These are phyloP conservation scores for Tolypocladium cylindrosporum DNA, from an alignment of 2,329 filamentous ascomycete species.

Conservation along the genomic window DNA sequence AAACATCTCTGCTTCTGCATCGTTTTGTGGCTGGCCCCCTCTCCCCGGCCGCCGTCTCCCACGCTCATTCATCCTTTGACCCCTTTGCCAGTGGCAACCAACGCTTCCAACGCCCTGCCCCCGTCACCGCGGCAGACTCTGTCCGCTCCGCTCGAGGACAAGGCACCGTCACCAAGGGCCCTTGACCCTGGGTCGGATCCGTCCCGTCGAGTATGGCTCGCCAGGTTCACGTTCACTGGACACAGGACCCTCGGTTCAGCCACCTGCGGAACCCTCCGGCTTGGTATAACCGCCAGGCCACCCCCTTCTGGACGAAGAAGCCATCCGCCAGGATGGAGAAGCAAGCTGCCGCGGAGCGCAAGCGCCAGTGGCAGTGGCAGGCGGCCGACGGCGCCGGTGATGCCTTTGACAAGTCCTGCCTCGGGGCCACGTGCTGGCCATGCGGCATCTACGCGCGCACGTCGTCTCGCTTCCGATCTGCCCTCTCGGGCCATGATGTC, in stretches of 20 bases:
- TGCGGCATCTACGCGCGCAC: conserved; percentile 18
- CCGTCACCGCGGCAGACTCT: not conserved
- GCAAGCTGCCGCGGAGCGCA: conserved; percentile 2
- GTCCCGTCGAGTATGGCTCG: conserved; percentile 13
- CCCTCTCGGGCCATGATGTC: conserved; percentile 11
- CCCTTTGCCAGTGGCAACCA: not conserved
- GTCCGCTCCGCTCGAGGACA: not conserved
- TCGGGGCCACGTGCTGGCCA: conserved; percentile 10
- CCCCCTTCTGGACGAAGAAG: conserved; percentile 4
- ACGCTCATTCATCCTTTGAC: not conserved
- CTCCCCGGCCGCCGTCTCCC: not conserved
- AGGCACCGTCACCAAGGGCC: not conserved
- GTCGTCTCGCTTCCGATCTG: conserved; percentile 11
- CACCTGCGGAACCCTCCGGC: conserved; percentile 6
- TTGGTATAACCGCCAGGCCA: conserved; percentile 6
- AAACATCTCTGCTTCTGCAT: conserved; percentile 3
- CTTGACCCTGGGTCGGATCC: not conserved
- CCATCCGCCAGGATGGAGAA: conserved; percentile 12
- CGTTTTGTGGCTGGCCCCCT: not conserved
- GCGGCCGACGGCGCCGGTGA: not conserved
- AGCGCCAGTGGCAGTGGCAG: conserved; percentile 9
- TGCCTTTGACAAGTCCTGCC: conserved; percentile 2
- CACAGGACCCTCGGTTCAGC: conserved; percentile 5
- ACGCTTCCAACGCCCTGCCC: not conserved
- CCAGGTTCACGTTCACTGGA: conserved; percentile 11